Evolutionary conservation across 257 asterid genomes (phyloP).

Genomic region (Pogostemon cablin): DNA sequence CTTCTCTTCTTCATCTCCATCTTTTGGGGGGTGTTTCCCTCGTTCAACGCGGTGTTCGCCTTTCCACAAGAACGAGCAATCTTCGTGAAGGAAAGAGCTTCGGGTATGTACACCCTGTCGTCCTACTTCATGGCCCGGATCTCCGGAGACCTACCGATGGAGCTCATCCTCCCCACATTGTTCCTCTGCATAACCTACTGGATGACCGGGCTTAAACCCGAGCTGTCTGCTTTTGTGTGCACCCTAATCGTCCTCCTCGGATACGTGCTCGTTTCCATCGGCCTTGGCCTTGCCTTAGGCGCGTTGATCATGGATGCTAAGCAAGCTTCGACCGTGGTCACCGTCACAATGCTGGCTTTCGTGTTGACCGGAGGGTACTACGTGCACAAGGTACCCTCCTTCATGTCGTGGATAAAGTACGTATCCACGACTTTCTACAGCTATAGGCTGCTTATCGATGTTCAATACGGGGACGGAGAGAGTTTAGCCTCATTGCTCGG

Average conservation of each 20-base stretch:
- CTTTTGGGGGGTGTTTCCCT: slow-evolving; percentile 91
- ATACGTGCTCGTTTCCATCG: slow-evolving; percentile 82
- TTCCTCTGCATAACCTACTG: slow-evolving; percentile 71
- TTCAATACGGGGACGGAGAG: slow-evolving; percentile 74
- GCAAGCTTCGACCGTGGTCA: slow-evolving; percentile 81
- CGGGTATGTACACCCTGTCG: slow-evolving; percentile 86
- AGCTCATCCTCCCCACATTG: slow-evolving; percentile 81
- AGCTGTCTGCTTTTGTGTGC: slow-evolving; percentile 50
- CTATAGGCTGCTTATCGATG: slow-evolving; percentile 65
- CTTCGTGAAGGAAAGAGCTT: slow-evolving; percentile 76
- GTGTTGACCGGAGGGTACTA: slow-evolving; percentile 86
- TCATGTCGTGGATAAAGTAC: slow-evolving; percentile 81
- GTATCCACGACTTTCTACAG: slow-evolving; percentile 70
- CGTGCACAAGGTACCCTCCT: slow-evolving; percentile 73
- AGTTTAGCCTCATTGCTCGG: slow-evolving; percentile 54
- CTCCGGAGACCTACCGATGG: slow-evolving; percentile 85
- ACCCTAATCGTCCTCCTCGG: slow-evolving; percentile 62
- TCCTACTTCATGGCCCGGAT: slow-evolving; percentile 87
- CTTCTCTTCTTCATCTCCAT: slow-evolving; percentile 86
- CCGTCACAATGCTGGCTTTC: slow-evolving; percentile 82
- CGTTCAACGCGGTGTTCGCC: slow-evolving; percentile 70
- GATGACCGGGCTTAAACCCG: slow-evolving; percentile 89
- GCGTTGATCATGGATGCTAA: slow-evolving; percentile 93
- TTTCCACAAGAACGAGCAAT: slow-evolving; percentile 90
- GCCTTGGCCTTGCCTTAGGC: slow-evolving; percentile 84